Base-by-base conservation (phyloP, 2,329 filamentous ascomycete genomes). In the Sclerotinia spermophila region DNA sequence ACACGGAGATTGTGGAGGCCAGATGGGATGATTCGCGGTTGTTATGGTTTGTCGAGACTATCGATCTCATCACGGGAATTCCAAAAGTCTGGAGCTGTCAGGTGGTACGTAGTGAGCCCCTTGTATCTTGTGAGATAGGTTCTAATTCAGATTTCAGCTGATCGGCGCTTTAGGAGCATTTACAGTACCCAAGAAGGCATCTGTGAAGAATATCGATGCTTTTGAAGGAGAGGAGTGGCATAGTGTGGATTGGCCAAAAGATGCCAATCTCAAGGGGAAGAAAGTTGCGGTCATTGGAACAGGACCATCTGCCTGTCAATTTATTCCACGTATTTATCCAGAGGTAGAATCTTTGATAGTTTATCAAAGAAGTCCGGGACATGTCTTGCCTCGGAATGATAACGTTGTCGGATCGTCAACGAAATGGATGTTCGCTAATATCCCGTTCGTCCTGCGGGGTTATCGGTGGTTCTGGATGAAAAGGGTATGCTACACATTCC, bases 341-440 rank as follows among this genome's bases (percentile, higher is more conserved):
- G 65, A 59, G 11, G n/a, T 58, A 19, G 45, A 59, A 17, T 59
- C 53, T 21, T 21, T 68, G 13, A 59, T 68, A 58, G 40, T 68
- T 2, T 68, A 68, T 27, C 53, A 68, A 68, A 58, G 53, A 48
- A 59, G 65, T 6, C 65, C 53, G 3, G 65, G 53, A 7, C 65
- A 68, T 59, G 53, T 68, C 10, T n/a, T 68, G 21, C 53, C 53
- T 33, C 53, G 53, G 33, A 58, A 59, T 2, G 61, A 65, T 33
- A 30, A 51, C n/a, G 44, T 65, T 51, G 30, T 51, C 30, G 61
- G 61, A 11, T 53, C 40, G 44, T 65, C 33, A n/a, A 65, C 61
- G n/a, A 65, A 65, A 48, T 65, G 61, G 61, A 65, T 65, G 44
- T 65, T 65, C 35, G 61, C 61, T 21, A 27, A 65, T 53, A n/a